Percentiles rank a stretch among this genome's conserved stretches.
These are phyloP conservation scores for Exobasidium cylindrosporum DNA, from an alignment of 1,284 basidiomycete species.

Conservation along the genomic window DNA sequence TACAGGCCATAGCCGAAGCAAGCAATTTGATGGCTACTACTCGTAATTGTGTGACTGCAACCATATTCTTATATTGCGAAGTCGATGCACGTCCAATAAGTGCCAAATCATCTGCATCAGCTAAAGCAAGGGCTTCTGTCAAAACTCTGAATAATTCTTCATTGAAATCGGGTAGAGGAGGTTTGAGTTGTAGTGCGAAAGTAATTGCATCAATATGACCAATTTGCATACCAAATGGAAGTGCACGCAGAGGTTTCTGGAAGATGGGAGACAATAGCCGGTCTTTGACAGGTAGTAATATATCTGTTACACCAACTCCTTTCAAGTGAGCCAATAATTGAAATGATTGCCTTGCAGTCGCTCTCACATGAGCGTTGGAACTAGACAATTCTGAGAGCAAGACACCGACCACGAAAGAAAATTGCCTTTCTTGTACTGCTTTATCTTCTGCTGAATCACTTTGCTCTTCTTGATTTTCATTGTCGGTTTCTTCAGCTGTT, in stretches of 20 bases:
- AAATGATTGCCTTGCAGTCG: conserved; percentile 79
- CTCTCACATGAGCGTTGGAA: conserved; percentile 79
- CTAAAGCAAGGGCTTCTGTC: conserved; percentile 89
- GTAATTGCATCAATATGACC: conserved; percentile 97
- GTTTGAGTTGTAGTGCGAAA: conserved; percentile 75
- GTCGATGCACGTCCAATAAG: conserved; percentile 66
- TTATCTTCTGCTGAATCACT: conserved; percentile 14
- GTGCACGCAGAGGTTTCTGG: conserved; percentile 91
- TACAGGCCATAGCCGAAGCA: conserved; percentile 88
- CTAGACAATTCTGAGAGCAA: conserved; percentile 87
- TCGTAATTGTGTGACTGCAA: conserved; percentile 86
- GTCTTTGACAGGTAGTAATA: conserved; percentile 80
- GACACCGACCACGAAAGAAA: conserved; percentile 69
- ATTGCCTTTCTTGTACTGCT: conserved; percentile 24
- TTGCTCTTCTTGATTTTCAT: conserved; percentile 15
- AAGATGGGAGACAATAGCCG: conserved; percentile 86
- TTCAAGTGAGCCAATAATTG: conserved; percentile 74
- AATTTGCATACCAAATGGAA: conserved; percentile 94
- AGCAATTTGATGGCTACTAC: conserved; percentile 91
- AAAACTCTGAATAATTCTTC: conserved; percentile 89
- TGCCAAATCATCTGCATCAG: conserved; percentile 87
- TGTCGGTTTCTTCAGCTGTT: conserved; percentile 17
- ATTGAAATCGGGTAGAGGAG: conserved; percentile 81
- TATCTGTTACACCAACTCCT: conserved; percentile 70
- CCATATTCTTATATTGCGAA: conserved; percentile 72